Conservation (phyloP, 2,329 filamentous ascomycete genomes). For the Aspergillus neotritici region DNA sequence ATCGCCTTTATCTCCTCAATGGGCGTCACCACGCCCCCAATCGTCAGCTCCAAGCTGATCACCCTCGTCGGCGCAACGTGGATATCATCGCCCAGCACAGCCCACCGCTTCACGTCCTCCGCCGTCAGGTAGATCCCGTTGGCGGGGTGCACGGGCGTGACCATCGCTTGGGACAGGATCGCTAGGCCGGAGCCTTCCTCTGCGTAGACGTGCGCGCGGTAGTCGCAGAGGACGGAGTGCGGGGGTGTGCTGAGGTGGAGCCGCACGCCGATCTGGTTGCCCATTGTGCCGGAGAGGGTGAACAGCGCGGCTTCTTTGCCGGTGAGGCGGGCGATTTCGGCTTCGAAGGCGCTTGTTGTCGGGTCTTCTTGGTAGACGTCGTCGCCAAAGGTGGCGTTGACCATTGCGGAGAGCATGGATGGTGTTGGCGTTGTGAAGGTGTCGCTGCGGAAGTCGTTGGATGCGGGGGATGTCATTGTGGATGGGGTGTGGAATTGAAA, state of each 20-base stretch:
- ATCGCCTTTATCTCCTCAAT: constrained; percentile 19
- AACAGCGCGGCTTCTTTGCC: constrained; percentile 32
- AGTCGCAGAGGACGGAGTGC: constrained; percentile 30
- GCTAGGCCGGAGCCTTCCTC: constrained; percentile 28
- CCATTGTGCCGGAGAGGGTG: constrained; percentile 35
- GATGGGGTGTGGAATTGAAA: neutral
- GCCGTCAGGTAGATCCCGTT: constrained; percentile 33
- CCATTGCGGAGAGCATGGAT: constrained; percentile 2
- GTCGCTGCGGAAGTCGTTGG: constrained; percentile 7
- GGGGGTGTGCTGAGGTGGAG: constrained; percentile 30
- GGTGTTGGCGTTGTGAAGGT: constrained; percentile 6
- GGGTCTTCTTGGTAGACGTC: constrained; percentile 31
- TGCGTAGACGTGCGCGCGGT: constrained; percentile 31
- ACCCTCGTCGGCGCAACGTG: constrained; percentile 25
- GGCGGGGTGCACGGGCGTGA: constrained; percentile 23
- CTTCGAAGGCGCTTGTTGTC: constrained; percentile 25
- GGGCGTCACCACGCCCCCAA: constrained; percentile 14
- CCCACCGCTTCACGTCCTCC: constrained; percentile 28
- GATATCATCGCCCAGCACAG: constrained; percentile 24
- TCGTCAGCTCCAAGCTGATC: constrained; percentile 14
- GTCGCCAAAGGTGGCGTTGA: constrained; percentile 29
- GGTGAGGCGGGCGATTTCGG: constrained; percentile 25
- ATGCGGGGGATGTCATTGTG: constrained; percentile 1
- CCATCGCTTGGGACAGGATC: constrained; percentile 28
- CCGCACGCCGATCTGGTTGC: constrained; percentile 35